phyloP scores from a whole-genome alignment of 176 grass and related monocot species.

The Cymbopogon citratus region DNA sequence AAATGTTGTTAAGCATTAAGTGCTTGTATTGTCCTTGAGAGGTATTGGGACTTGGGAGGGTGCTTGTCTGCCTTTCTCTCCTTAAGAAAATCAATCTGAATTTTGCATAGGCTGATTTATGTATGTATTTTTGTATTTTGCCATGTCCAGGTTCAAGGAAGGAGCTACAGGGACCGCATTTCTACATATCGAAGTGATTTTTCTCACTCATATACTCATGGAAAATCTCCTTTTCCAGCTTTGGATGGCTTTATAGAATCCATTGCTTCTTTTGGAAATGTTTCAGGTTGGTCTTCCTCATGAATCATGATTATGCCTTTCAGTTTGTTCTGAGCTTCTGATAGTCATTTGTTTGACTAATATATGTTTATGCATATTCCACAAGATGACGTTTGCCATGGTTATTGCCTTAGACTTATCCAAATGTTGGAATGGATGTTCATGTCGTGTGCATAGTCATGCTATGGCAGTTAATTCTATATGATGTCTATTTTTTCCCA shows the following conservation, averaged over 20 bases:
- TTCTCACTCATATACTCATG: slow-evolving; percentile 37
- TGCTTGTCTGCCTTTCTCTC: not conserved
- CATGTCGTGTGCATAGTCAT: not conserved
- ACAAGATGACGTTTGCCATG: not conserved
- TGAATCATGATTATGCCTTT: not conserved
- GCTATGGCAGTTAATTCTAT: not conserved
- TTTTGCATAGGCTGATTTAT: not conserved
- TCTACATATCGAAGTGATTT: slow-evolving; percentile 68
- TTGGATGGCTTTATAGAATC: slow-evolving; percentile 83
- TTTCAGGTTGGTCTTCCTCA: slow-evolving; percentile 46
- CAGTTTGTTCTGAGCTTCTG: not conserved
- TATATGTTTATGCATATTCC: not conserved
- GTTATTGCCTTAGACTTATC: not conserved
- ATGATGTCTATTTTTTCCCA: not conserved
- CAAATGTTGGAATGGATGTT: not conserved
- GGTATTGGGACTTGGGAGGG: not conserved
- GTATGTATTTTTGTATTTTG: slow-evolving; percentile 15
- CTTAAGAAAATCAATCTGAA: not conserved
- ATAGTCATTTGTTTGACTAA: not conserved
- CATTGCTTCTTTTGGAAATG: slow-evolving; percentile 72
- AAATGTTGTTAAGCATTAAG: not conserved
- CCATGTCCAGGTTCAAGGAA: slow-evolving; percentile 55
- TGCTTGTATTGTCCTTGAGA: not conserved
- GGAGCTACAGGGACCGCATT: slow-evolving; percentile 25
- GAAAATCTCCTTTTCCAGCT: slow-evolving; percentile 90